Evolutionary conservation across 441 rosid species (phyloP), one percentile per base, ranked within the genome.

Genomic region (Aleurites moluccanus): DNA sequence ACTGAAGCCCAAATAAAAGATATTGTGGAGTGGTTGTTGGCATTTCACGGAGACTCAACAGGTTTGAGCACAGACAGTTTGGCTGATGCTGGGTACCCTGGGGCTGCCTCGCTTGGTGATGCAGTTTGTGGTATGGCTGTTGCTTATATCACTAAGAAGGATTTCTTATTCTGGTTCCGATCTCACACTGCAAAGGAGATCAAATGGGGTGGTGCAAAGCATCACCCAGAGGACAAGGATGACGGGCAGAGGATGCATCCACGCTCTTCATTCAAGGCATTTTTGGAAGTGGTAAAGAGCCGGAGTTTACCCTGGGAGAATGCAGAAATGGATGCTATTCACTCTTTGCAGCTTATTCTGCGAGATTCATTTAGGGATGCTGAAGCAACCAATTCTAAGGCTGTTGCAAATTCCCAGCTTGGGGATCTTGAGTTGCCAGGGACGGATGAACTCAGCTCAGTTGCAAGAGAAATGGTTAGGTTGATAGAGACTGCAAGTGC

Each of bases 141-240:
- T 78, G 99, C 97, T 44, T 93, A 82, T 80, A 91, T 95, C 75
- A 89, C 98, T 13, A 84, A 88, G 80, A 83, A 64, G 73, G 97
- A 93, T 77, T 95, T 91, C 62, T 87, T 93, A 28, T 95, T 95
- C 83, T 95, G 98, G 99, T 95, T 95, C 73, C 88, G 98, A 16
- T 95, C 98, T 78, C 97, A 95, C 53, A 88, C 98, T 0, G 99
- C 81, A 16, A 90, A 95, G 78, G 98, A 95, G 85, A 74, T 93
- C 76, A 95, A 95, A 79, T 95, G 99, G 99, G 98, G 99, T 75
- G 99, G 99, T 21, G 98, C 98, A 67, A 93, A 95, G 86, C 99
- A 95, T 75, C 96, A 95, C 66, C 99, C 99, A 0, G 92, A 85
- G 87, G 96, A 95, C 75, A 93, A 91, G 83, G 99, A 95, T 82